Evolutionary conservation across 2,329 filamentous ascomycete genomes (phyloP), one percentile per base, ranked within the genome.

Genomic region (Parastagonospora nodorum): DNA sequence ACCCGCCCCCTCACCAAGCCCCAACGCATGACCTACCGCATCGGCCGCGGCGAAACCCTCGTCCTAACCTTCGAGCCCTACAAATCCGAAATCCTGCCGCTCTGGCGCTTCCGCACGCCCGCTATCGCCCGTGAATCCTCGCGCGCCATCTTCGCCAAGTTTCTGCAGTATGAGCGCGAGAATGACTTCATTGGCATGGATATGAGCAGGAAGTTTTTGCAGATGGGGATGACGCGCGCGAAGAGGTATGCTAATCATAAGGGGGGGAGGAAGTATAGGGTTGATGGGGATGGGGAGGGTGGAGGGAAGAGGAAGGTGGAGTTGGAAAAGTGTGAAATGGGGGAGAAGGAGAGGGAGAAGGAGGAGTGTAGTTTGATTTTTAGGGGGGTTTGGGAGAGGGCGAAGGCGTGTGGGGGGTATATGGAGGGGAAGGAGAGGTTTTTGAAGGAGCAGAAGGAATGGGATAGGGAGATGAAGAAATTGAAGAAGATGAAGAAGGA

Each of bases 191-290:
- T 87, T 0, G 84, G 85, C 9, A 85, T 85, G 75, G 84, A 87
- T 49, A 87, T 87, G 84, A 71, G 78, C 14, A 74, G 84, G 24
- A 87, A 87, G 61, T 87, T 85, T 58, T 76, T 87, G 6, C 83
- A 87, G 66, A 87, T 87, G 84, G 78, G 84, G 2, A 86, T 86
- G 82, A 87, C 84, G 15, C 69, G 84, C 12, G 79, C 83, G 2
- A 83, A 80, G 58, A 68, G 83, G 51, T 86, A 86, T 70, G 82
- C 82, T 12, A 85, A 85, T 53, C 74, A 78, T 49, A 67, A 67
- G n/a, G 77, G 82, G 0, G 84, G 84, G 0, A 75, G 78, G 24
- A 86, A 86, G 61, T 84, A 85, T 64, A 3, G 19, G 19, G 19
- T 24, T 48, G 67, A 67, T n/a, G 77, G 82, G 0, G 84, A 84